Evolutionary conservation across 495 filamentous ascomycete species (phyloP), one percentile per base, ranked within the genome.

Genomic region (Trichoderma reesei): DNA sequence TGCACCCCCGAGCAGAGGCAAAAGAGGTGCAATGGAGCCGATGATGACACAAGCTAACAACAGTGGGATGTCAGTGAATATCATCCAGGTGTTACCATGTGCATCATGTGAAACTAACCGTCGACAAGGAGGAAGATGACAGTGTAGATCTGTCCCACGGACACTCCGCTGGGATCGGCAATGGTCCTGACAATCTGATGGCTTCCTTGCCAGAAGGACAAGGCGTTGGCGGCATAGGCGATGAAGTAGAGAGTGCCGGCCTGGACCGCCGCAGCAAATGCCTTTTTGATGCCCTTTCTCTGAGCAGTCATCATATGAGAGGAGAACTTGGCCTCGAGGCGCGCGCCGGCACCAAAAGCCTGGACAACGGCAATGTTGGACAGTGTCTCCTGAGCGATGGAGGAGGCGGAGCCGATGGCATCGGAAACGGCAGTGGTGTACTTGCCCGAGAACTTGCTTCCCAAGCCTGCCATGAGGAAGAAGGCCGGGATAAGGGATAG

Each of bases 221-320:
- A 72, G 44, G 81, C 86, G 67, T 87, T 87, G 3, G 83, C 86
- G 14, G 81, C 77, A 66, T 84, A 88, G 8, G 83, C 83, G 63
- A 87, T 80, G 64, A 89, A 88, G 66, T 87, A 89, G 26, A 89
- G 70, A 20, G 85, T 66, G n/a, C 86, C 85, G n/a, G 84, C 78
- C 64, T 88, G 84, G 1, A 83, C 72, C 11, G 82, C 86, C n/a
- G 80, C 75, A 0, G 81, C 83, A 2, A 79, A 65, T 5, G 83
- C 81, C 69, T 87, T 89, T 64, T 83, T 85, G 16, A 85, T 65
- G 0, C 84, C 84, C 41, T 78, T 75, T 37, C 72, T 74, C 68
- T 79, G 78, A 4, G 81, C 77, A 4, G 68, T 61, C 34, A 70
- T 74, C 9, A 88, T 75, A 16, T 76, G 72, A 11, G 68, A 73